Evolutionary conservation across 257 asterid species (phyloP), one percentile per base, ranked within the genome.

Genomic region (Jasminum sambac): DNA sequence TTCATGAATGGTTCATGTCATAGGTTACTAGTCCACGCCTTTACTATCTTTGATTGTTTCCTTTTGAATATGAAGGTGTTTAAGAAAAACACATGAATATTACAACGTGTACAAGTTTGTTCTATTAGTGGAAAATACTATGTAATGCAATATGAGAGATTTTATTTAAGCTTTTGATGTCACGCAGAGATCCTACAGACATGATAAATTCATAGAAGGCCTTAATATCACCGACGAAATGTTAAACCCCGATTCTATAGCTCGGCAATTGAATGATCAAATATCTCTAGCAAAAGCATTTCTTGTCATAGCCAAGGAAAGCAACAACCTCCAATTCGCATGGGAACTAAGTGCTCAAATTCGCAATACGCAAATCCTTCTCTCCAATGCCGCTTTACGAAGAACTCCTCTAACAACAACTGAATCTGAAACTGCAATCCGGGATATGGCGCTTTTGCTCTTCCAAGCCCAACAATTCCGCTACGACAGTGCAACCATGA

Each of bases 331-430:
- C 16, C 94, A 85, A 69, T 79, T 87, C 44, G 94, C 94, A 6
- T 87, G 94, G 94, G 94, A 87, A 43, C 85, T 87, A 40, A 80
- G 94, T 73, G 90, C 89, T 21, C 90, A 78, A 72, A 87, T 87
- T 58, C 89, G 85, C 9, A 83, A 83, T 64, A 85, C 89, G 3
- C 90, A 85, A 78, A 72, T 81, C 43, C 87, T 87, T 26, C 82
- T 87, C 42, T 87, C 90, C 34, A 83, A 82, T 21, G 87, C 90
- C n/a, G 90, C 90, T 76, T 66, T 73, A 38, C 78, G 90, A 57
- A 69, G 87, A 77, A 82, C 84, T 63, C 89, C 90, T 34, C 67
- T 87, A 61, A 81, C 89, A 23, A 68, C 78, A 67, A 76, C 75
- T 2, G 94, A 85, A 79, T 79, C 94, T 13, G 89, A 75, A 75